These are phyloP conservation scores for Trichoderma sp. DNA, from an alignment of 2,329 filamentous ascomycete species.

Conservation along the genomic window DNA sequence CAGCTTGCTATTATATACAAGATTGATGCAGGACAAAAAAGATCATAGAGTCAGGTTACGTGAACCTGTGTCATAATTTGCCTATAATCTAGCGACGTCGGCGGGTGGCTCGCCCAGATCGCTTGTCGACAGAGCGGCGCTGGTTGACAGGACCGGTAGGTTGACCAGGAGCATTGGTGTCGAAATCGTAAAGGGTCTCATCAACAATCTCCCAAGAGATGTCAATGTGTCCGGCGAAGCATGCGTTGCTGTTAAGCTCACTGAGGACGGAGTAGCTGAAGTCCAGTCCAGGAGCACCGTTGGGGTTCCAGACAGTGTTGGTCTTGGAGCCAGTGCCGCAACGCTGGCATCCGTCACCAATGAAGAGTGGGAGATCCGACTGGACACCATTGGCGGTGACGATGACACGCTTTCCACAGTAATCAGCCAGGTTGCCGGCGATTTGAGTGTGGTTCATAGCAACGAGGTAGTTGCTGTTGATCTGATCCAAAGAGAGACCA, in stretches of 20 bases:
- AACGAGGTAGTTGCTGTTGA: conserved; percentile 23
- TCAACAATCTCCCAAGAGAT: conserved; percentile 23
- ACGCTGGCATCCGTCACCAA: conserved; percentile 23
- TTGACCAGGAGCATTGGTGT: conserved; percentile 17
- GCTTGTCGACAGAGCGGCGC: background rate
- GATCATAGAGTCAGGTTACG: background rate
- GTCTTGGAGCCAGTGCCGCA: conserved; percentile 19
- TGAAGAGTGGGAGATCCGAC: conserved; percentile 19
- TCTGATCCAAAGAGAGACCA: conserved; percentile 14
- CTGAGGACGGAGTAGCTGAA: conserved; percentile 21
- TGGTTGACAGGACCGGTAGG: conserved; percentile 7
- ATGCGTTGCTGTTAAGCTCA: conserved; percentile 20
- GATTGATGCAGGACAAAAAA: background rate
- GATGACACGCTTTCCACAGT: conserved; percentile 23
- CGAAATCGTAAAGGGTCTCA: conserved; percentile 23
- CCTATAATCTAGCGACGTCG: background rate
- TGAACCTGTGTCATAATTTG: no score
- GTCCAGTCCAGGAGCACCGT: conserved; percentile 22
- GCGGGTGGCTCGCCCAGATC: background rate
- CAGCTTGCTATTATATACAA: background rate
- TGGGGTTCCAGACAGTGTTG: conserved; percentile 19
- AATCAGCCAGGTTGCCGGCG: conserved; percentile 17
- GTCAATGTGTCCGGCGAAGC: conserved; percentile 21
- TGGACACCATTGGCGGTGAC: conserved; percentile 22
- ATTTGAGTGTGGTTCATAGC: conserved; percentile 24